Evolutionary conservation across 2,329 filamentous ascomycete species (phyloP), one percentile per base, ranked within the genome.

Genomic region (Periconia sp.): DNA sequence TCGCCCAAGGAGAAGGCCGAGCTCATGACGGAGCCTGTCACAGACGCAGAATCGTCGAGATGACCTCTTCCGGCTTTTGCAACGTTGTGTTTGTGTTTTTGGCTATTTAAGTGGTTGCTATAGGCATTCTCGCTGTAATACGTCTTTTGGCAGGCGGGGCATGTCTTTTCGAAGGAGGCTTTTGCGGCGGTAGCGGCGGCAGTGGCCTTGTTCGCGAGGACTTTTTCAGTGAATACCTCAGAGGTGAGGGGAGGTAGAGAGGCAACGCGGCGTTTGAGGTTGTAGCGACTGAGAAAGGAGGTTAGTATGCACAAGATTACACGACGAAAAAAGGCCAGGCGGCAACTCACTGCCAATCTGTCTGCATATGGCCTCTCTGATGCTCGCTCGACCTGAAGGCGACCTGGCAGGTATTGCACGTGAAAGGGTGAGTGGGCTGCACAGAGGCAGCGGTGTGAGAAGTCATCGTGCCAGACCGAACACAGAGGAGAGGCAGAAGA

Each of bases 101-200:
- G 86, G 73, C 92, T 96, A 46, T 85, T 85, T 43, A 97, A 70
- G 66, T 99, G 94, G 72, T 97, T 99, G 65, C 86, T 84, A 72
- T 88, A 97, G 23, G 94, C 92, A 73, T 96, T 96, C 66, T 96
- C 89, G 73, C 92, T 97, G 77, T 87, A 97, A 72, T 95, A 99
- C 11, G 88, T 91, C 77, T 95, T 95, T 63, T 88, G 82, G 76
- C 94, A 99, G 15, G 85, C 80, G 3, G 84, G 78, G 71, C 94
- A 99, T 21, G 78, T 75, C 65, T 88, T 91, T 69, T 96, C 90
- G 65, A 92, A 97, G 11, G 89, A 85, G 4, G 92, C 92, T 72
- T 89, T 90, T 50, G 91, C 88, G 42, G 91, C 90, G 51, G 92
- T 89, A 23, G 90, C 90, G 29, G 82, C 88, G 12, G 91, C 88